Conservation (phyloP, 805 yeast species). For the Candida peoriensis region DNA sequence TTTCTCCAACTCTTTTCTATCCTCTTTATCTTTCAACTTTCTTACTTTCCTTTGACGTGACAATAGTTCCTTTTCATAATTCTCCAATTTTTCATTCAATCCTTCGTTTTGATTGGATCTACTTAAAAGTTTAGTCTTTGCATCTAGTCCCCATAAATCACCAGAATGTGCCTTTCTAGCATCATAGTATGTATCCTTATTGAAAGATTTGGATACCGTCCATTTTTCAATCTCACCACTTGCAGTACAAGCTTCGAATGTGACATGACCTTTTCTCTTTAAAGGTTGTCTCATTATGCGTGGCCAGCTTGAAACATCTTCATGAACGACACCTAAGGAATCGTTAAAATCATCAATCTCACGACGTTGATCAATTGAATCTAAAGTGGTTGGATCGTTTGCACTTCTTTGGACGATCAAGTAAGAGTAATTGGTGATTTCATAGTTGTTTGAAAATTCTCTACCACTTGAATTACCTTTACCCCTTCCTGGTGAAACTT, state of each 20-base stretch:
- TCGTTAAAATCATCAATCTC: conserved; percentile 24
- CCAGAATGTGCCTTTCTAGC: conserved; percentile 83
- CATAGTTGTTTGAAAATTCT: conserved; percentile 63
- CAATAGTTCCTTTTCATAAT: conserved; percentile 28
- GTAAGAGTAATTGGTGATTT: conserved; percentile 69
- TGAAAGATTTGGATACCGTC: conserved; percentile 77
- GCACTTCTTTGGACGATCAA: conserved; percentile 59
- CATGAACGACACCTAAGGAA: conserved; percentile 24
- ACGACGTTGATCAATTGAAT: conserved; percentile 37
- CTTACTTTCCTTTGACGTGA: conserved; percentile 13
- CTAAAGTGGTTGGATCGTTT: conserved; percentile 37
- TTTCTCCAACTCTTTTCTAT: conserved; percentile 11
- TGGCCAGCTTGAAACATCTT: conserved; percentile 49
- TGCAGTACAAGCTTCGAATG: conserved; percentile 72
- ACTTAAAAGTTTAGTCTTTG: conserved; percentile 43
- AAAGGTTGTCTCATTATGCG: conserved; percentile 67
- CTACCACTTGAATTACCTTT: conserved; percentile 55
- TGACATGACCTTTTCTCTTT: conserved; percentile 79
- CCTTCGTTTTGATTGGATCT: conserved; percentile 28
- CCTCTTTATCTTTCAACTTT: conserved; percentile 13
- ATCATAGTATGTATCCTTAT: conserved; percentile 76
- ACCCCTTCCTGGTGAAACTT: conserved; percentile 45
- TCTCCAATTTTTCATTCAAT: conserved; percentile 27
- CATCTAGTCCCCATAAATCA: conserved; percentile 79
- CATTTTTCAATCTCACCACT: conserved; percentile 81